Conservation (phyloP, 2,329 filamentous ascomycete species). For the Fusarium verticillioides region DNA sequence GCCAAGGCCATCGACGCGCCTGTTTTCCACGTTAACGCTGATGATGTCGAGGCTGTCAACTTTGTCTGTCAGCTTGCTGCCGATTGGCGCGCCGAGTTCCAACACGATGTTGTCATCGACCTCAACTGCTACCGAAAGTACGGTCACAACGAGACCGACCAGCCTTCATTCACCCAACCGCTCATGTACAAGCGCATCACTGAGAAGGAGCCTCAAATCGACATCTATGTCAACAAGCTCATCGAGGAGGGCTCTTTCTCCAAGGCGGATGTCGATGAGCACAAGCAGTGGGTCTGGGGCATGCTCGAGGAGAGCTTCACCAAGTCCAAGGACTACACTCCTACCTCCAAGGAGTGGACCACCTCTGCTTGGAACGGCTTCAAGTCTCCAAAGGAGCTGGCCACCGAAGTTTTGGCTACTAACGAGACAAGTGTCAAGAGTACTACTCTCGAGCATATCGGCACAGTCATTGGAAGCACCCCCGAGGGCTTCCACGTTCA, state of each 20-base stretch:
- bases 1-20: conserved; percentile 98
- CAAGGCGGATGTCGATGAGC: conserved; percentile 97
- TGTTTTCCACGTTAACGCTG: conserved; percentile 98
- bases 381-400: conserved; percentile 98
- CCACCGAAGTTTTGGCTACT: conserved; percentile 92
- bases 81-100: conserved; percentile 98
- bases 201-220: conserved; percentile 83
- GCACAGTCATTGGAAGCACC: conserved; percentile 77
- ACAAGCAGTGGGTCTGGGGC: conserved; percentile 99
- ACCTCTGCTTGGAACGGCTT: conserved; percentile 99
- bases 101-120: conserved; percentile 97
- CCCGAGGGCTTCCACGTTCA: conserved; percentile 91
- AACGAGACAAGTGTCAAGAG: conserved; percentile 83
- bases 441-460: conserved; percentile 83
- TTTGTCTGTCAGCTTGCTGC: conserved; percentile 97
- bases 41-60: conserved; percentile 98
- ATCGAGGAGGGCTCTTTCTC: conserved; percentile 94
- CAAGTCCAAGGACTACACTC: conserved; percentile 97
- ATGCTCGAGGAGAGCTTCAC: conserved; percentile 99
- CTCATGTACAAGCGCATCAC: conserved; percentile 99
- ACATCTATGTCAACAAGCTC: conserved; percentile 92
- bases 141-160: conserved; percentile 99
- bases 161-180: conserved; percentile 99
- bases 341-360: conserved; percentile 96
- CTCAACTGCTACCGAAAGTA: conserved; percentile 99